Base-by-base conservation (phyloP, 139 green algal genomes). In the Desmodesmus armatus region DNA sequence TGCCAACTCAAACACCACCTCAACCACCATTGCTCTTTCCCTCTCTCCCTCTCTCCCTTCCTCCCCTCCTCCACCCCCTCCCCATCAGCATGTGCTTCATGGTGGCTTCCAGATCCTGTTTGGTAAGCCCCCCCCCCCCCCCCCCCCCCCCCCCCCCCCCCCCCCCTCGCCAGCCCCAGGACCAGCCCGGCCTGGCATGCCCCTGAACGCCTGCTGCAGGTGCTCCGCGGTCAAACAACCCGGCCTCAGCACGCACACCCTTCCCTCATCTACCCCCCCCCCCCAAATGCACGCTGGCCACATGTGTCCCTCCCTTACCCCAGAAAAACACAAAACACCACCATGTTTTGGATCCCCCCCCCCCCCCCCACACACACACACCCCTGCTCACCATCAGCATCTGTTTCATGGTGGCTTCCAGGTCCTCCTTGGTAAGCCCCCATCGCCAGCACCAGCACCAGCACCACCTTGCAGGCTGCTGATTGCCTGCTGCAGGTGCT, bases 321-420 rank as follows among this genome's bases (percentile, higher is more conserved):
- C 47, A 55, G 47, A 13, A 13, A 55, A 13, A 13, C 7, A 55
- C 7, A 13, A 55, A 13, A 55, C 9, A 13, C 47, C 47, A 55
- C 47, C 47, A 55, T 55, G 47, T 21, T 13, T 55, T 55, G 47
- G 13, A 55, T 13, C 47, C n/a, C 62, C 62, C n/a, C 62, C 7
- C n/a, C 29, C 17, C 11, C 11, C 62, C 9, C 62, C 11, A 17
- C 9, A 55, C 47, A 55, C 7, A 55, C 47, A 55, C 7, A 55
- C 7, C 21, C 25, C 5, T 21, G 62, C 76, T 37, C 37, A 82
- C 76, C 76, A 82, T 82, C 77, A 93, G 72, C 88, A 93, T 88
- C 39, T 78, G 69, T 67, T 91, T 91, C 90, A 94, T 93, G 7
- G 91, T 93, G n/a, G 91, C 89, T 70, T 94, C 89, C 44, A 94